Conservation (phyloP, 163 green algal species). For the Trebouxiophyceae sp. region DNA sequence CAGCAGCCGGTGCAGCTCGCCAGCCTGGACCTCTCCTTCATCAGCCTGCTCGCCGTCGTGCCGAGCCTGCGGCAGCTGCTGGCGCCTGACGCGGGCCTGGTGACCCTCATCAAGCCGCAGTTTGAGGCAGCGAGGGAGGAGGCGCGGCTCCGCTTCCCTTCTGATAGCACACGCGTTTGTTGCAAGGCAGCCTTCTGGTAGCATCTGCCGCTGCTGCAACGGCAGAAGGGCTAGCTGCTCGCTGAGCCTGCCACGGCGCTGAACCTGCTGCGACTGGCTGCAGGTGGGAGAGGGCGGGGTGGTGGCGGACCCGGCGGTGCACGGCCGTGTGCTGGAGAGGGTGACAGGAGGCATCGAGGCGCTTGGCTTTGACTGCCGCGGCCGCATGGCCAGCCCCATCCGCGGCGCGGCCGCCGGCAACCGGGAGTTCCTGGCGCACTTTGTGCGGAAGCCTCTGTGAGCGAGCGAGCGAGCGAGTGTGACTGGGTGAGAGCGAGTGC, state of each 20-base stretch:
- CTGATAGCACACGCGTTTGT: background rate
- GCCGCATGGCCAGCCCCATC: constrained; percentile 69
- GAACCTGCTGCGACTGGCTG: background rate
- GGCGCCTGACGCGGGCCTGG: constrained; percentile 41
- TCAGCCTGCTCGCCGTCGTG: constrained; percentile 83
- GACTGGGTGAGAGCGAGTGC: too few relatives aligned
- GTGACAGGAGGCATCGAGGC: constrained; percentile 52
- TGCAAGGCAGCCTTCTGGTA: background rate
- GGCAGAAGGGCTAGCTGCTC: background rate
- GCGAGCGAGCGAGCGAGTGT: too few relatives aligned
- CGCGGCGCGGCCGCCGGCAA: constrained; percentile 79
- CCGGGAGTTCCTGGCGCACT: constrained; percentile 87
- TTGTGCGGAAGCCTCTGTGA: too few relatives aligned
- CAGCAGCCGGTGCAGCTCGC: constrained; percentile 61
- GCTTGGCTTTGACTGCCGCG: constrained; percentile 52
- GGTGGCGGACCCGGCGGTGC: constrained; percentile 68
- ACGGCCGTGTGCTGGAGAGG: constrained; percentile 52
- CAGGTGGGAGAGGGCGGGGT: constrained; percentile 71
- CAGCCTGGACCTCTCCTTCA: constrained; percentile 96
- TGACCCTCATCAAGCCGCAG: constrained; percentile 95
- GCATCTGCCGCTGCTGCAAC: background rate
- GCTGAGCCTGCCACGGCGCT: background rate
- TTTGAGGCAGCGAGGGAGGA: constrained; percentile 83
- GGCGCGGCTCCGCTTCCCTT: constrained; percentile 24
- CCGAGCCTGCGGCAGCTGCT: constrained; percentile 50